These are phyloP conservation scores for Forsythia suspensa DNA, from an alignment of 257 asterid species.

Conservation along the genomic window DNA sequence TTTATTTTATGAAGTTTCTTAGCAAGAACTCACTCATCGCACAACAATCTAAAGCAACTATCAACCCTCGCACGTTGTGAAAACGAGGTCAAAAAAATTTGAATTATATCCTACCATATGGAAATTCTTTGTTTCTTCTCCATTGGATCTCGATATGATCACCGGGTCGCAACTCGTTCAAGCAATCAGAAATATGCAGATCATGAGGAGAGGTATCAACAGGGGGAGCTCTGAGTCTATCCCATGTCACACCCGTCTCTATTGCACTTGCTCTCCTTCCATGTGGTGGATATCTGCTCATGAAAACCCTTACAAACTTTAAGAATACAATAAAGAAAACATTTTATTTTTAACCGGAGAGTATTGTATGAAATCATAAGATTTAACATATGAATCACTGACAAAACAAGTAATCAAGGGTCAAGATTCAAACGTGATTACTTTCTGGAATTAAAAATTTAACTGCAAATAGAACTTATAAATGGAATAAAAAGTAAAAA, in stretches of 20 bases:
- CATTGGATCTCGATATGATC: constrained; percentile 91
- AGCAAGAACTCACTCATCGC: constrained; percentile 14
- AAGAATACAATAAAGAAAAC: not conserved
- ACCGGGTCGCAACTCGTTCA: constrained; percentile 68
- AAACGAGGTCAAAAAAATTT: not conserved
- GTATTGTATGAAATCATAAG: not conserved
- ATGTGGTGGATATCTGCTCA: constrained; percentile 74
- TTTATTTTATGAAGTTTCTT: constrained; percentile 17
- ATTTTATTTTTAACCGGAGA: not conserved
- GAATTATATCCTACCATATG: constrained; percentile 53
- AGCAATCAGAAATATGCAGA: constrained; percentile 73
- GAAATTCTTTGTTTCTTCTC: constrained; percentile 84
- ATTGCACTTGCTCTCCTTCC: constrained; percentile 67
- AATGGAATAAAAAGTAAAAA: not conserved
- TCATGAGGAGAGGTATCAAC: constrained; percentile 57
- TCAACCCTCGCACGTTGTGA: constrained; percentile 20
- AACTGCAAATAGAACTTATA: not conserved
- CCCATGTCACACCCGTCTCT: constrained; percentile 82
- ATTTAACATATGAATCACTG: not conserved
- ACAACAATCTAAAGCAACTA: constrained; percentile 20
- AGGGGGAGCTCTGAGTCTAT: constrained; percentile 73
- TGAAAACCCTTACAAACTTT: constrained; percentile 8
- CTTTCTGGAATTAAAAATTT: not conserved
- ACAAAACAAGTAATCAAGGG: constrained; percentile 3
- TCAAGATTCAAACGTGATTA: not conserved